Base-by-base conservation (phyloP, 345 rosid genomes). In the Populus tremula region DNA sequence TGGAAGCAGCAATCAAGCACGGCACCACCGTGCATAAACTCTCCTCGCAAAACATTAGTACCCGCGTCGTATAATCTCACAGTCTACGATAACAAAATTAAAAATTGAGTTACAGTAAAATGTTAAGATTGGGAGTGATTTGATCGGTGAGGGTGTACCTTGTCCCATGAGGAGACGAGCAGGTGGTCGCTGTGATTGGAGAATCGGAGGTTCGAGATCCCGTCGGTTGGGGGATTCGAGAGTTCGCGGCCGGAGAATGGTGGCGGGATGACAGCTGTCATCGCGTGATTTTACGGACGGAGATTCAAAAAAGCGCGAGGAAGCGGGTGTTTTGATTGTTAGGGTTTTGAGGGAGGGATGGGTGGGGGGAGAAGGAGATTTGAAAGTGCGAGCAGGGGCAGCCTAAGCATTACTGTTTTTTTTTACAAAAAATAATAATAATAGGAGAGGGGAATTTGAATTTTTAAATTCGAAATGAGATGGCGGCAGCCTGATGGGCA, bases 151-250 rank as follows among this genome's bases (percentile, higher is more conserved):
- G 45, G 8, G 33, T 0, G 31, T 82, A 93, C 98, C 97, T 91
- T 95, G 84, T 95, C 99, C 99, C 99, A 95, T 0, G 99, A 95
- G 66, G 98, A 95, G 64, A 95, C 98, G 76, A 95, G 98, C 38
- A 95, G 87, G 85, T 91, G 90, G 78, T 95, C 98, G 85, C 94
- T 93, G 87, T 89, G 93, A 78, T 95, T 95, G 54, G 99, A 95
- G 87, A 92, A 95, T 10, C 96, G 92, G 29, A 95, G 94, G 85
- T 93, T 95, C 18, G 99, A 92, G 84, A 95, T 90, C 74, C 98
- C 99, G 82, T 95, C 98, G n/a, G 89, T 74, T 1, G 98, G 98
- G 12, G 98, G 99, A 63, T 86, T 89, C 16, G 87, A 82, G 70
- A 95, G 93, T 89, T 95, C 97, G 41, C 94, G 89, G 43, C 94